phyloP scores from a whole-genome alignment of 73 alveolate species.

The Paraurostyla sp. region DNA sequence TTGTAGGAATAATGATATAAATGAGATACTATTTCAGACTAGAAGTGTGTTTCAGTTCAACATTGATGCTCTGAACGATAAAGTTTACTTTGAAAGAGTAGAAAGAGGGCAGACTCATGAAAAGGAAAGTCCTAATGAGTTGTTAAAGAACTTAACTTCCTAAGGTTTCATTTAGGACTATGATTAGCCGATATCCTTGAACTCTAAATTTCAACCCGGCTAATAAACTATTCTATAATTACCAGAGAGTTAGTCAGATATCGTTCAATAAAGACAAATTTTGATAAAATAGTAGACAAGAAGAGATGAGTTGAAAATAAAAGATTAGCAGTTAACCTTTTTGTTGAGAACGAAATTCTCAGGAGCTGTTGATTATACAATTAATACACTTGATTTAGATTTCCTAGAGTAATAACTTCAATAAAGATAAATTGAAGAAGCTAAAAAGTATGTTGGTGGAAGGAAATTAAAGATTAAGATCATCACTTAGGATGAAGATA shows the following conservation, averaged over 20 bases:
- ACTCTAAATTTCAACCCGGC: background rate
- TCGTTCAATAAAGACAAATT: background rate
- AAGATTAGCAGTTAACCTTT: background rate
- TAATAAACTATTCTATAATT: constrained; percentile 4
- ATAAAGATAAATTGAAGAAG: constrained; percentile 6
- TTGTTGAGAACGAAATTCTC: background rate
- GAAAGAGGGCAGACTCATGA: background rate
- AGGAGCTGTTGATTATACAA: constrained; percentile 1
- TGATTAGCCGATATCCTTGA: background rate
- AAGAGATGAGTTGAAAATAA: background rate
- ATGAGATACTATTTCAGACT: background rate
- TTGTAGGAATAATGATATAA: background rate
- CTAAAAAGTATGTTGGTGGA: constrained; percentile 21
- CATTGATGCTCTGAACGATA: constrained; percentile 38
- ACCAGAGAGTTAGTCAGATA: background rate
- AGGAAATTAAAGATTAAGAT: background rate
- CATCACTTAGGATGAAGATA: background rate
- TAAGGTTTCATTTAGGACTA: constrained; percentile 38
- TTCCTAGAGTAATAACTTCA: background rate
- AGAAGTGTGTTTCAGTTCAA: background rate
- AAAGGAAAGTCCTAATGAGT: background rate
- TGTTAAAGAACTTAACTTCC: background rate
- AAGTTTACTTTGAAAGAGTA: constrained; percentile 22
- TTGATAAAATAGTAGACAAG: background rate
- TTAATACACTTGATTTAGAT: background rate